phyloP scores from a whole-genome alignment of 1,284 basidiomycete genomes.

The Wolfiporia cocos region DNA sequence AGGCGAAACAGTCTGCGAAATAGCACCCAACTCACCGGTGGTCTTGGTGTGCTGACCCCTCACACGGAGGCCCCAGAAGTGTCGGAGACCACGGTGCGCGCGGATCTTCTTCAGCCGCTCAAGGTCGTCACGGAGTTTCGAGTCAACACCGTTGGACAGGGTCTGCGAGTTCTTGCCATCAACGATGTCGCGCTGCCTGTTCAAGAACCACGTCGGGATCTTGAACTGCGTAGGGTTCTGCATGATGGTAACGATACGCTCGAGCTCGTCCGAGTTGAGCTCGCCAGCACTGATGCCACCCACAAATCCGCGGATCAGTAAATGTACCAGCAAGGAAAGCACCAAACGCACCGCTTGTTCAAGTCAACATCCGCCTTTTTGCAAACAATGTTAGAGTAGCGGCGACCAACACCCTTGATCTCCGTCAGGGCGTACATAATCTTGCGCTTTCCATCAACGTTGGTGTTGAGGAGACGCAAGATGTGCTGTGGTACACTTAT shows the following conservation, averaged over 20 bases:
- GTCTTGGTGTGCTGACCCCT: constrained; percentile 99
- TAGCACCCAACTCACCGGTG: constrained; percentile 61
- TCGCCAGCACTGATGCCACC: constrained; percentile 94
- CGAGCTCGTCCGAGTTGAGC: constrained; percentile 95
- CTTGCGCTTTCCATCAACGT: constrained; percentile 99
- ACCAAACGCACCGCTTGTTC: constrained; percentile 84
- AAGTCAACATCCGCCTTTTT: constrained; percentile 99
- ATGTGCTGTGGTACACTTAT: constrained; percentile 86
- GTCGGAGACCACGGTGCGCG: constrained; percentile 96
- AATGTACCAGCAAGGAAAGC: too few relatives aligned
- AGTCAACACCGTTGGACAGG: constrained; percentile 96
- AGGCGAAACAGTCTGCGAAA: background rate
- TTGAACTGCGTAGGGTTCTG: constrained; percentile 99
- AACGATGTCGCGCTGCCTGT: constrained; percentile 97
- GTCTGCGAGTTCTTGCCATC: constrained; percentile 98
- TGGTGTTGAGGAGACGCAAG: constrained; percentile 98
- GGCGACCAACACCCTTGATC: constrained; percentile 99
- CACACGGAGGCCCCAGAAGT: constrained; percentile 95
- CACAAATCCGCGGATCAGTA: too few relatives aligned
- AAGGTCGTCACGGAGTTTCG: constrained; percentile 97
- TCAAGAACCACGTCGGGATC: constrained; percentile 98
- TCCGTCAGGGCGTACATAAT: constrained; percentile 97
- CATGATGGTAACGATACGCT: constrained; percentile 99
- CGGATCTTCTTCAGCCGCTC: constrained; percentile 99
- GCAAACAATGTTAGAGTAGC: constrained; percentile 99